Evolutionary conservation across 1,284 basidiomycete genomes (phyloP), one percentile per base, ranked within the genome.

Genomic region (Tilletia setariae): DNA sequence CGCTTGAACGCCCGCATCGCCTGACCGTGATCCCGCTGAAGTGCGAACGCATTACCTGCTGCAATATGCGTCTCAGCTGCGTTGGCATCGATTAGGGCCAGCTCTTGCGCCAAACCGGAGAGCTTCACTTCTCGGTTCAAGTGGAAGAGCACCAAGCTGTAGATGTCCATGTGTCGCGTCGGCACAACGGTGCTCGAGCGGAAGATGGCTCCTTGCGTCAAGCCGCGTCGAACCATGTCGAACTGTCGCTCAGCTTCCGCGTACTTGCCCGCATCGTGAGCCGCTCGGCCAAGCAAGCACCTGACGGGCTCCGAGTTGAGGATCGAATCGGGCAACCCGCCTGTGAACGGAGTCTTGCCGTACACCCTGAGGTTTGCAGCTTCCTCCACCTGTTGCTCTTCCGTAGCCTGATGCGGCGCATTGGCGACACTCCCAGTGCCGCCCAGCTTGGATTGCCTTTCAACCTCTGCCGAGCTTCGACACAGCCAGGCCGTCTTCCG

Each of bases 51-150:
- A 63, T 82, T 82, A 32, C 80, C 80, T 25, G 72, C 67, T 19
- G 79, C 78, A 49, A 82, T 75, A 51, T 80, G 76, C n/a, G 74
- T 74, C 7, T 73, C 68, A 1, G 74, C 72, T 1, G 74, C 69
- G n/a, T 64, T 67, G 0, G 74, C 70, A 23, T 80, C 76, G 3
- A 80, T 64, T 64, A 73, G 66, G 13, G 69, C 44, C 49, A 81
- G 68, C 23, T 76, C 74, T 68, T 79, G 78, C 2, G 78, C 79
- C 4, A 82, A 72, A 1, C 73, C 72, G 16, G 78, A 75, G 1
- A 82, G 74, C 49, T 70, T 71, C 44, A 78, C 78, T 56, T 82
- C 79, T 67, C 80, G 75, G n/a, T 79, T 75, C 35, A 82, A 74
- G 63, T 82, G 80, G 68, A 77, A 82, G 30, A 81, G 78, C n/a